Conservation (phyloP, 2,329 filamentous ascomycete genomes). For the Calonectria hongkongensis region DNA sequence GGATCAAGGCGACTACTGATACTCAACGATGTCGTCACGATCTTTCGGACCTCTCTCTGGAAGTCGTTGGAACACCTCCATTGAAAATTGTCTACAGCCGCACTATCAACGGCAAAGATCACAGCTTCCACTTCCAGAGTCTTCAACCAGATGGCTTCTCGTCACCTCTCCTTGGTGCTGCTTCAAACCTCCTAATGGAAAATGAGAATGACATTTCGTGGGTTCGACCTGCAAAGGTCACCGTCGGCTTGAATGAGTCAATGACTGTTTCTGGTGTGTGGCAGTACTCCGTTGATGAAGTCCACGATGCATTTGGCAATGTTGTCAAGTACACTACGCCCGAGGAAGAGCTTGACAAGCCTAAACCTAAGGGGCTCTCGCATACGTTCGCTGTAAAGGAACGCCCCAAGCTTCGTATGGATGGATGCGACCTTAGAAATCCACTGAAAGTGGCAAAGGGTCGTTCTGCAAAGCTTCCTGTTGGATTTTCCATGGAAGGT, state of each 20-base stretch:
- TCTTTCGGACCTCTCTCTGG: conserved; percentile 87
- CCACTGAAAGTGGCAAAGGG: conserved; percentile 91
- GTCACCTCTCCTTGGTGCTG: conserved; percentile 83
- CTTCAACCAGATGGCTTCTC: conserved; percentile 91
- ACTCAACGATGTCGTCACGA: conserved; percentile 88
- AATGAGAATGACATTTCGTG: conserved; percentile 83
- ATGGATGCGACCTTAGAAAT: conserved; percentile 85
- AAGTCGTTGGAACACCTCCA: conserved; percentile 91
- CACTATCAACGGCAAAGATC: conserved; percentile 87
- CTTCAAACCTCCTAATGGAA: conserved; percentile 76
- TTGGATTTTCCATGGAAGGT: conserved; percentile 80
- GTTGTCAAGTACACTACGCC: conserved; percentile 82
- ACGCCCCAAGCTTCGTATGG: conserved; percentile 83
- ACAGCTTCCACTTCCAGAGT: conserved; percentile 92
- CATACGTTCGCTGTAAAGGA: conserved; percentile 92
- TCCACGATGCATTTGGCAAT: conserved; percentile 94
- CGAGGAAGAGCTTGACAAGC: conserved; percentile 81
- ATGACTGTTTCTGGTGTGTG: conserved; percentile 86
- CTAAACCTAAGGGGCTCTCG: conserved; percentile 77
- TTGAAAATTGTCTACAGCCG: conserved; percentile 95
- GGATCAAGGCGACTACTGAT: conserved; percentile 76
- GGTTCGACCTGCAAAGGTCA: conserved; percentile 84
- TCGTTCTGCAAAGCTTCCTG: conserved; percentile 79
- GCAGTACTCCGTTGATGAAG: conserved; percentile 93
- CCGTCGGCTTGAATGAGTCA: conserved; percentile 92